A percentile compares a stretch with the other conserved stretches of the same genome.
Evolutionary conservation across 768 basidiomycete species (phyloP).

Genomic region (Leccinum broughii): DNA sequence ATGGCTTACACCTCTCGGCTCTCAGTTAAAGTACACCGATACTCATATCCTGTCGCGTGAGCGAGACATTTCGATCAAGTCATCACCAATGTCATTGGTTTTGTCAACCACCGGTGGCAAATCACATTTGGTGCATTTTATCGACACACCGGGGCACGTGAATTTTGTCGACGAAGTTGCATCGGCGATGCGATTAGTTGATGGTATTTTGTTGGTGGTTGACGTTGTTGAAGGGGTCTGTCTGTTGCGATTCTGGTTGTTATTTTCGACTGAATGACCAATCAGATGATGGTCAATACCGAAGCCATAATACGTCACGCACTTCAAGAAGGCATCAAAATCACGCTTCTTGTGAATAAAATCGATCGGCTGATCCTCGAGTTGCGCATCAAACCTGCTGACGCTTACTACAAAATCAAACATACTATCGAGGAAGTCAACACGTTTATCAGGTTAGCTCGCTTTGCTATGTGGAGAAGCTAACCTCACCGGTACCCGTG

Average conservation of each 20-base stretch:
- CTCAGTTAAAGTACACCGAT: conserved; percentile 91
- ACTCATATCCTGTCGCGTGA: conserved; percentile 88
- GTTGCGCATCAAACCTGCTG: conserved; percentile 89
- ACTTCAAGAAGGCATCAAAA: conserved; percentile 84
- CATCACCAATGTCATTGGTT: conserved; percentile 93
- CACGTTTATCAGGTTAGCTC: conserved; percentile 82
- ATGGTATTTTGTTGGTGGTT: conserved; percentile 91
- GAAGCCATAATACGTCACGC: conserved; percentile 88
- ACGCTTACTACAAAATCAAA: conserved; percentile 99
- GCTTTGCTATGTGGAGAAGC: neutral
- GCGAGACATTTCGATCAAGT: conserved; percentile 93
- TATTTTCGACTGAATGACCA: conserved; percentile 14
- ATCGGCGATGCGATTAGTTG: conserved; percentile 78
- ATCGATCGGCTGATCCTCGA: conserved; percentile 97
- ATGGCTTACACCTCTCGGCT: conserved; percentile 21
- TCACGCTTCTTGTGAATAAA: conserved; percentile 95
- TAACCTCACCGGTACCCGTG: conserved; percentile 1
- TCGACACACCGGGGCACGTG: conserved; percentile 98
- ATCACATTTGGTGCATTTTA: conserved; percentile 88
- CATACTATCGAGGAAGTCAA: conserved; percentile 99
- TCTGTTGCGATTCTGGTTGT: conserved; percentile 12
- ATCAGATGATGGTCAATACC: conserved; percentile 88
- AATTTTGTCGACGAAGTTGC: conserved; percentile 99
- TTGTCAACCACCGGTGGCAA: conserved; percentile 84
- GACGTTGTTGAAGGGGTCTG: conserved; percentile 98